phyloP scores from a whole-genome alignment of 805 yeast genomes.

The Kodamaea neixiangensis region DNA sequence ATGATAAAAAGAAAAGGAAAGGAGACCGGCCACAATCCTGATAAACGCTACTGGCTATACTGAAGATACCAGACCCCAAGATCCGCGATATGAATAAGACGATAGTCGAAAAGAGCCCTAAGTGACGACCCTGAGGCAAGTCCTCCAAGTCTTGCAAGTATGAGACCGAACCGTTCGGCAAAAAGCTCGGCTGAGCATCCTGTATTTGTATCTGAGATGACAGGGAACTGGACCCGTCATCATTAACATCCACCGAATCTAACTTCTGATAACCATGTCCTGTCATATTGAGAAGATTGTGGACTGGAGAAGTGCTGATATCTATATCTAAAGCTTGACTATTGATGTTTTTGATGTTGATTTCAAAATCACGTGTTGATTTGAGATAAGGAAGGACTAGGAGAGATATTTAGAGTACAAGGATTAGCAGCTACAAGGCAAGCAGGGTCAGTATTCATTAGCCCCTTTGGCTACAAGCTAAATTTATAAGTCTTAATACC shows the following conservation, averaged over 20 bases:
- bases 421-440: not conserved
- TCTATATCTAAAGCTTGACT: no score
- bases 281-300: not conserved
- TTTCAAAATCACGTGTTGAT: not conserved
- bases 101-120: constrained; percentile 68
- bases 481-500: no score
- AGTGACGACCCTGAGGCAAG: constrained; percentile 72
- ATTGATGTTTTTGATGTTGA: not conserved
- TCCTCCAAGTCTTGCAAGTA: constrained; percentile 45
- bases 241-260: not conserved
- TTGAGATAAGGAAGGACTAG: not conserved
- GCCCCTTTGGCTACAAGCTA: no score
- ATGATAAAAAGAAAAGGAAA: constrained; percentile 56
- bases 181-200: not conserved
- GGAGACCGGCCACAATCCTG: constrained; percentile 71
- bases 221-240: constrained; percentile 10
- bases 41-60: constrained; percentile 67
- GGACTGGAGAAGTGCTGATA: not conserved
- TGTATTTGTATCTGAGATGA: not conserved
- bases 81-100: constrained; percentile 67
- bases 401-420: not conserved
- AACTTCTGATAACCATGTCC: not conserved
- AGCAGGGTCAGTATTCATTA: no score
- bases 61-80: constrained; percentile 77
- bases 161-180: constrained; percentile 11